These are phyloP conservation scores for Trichoderma sp. DNA, from an alignment of 2,329 filamentous ascomycete species.

Conservation along the genomic window DNA sequence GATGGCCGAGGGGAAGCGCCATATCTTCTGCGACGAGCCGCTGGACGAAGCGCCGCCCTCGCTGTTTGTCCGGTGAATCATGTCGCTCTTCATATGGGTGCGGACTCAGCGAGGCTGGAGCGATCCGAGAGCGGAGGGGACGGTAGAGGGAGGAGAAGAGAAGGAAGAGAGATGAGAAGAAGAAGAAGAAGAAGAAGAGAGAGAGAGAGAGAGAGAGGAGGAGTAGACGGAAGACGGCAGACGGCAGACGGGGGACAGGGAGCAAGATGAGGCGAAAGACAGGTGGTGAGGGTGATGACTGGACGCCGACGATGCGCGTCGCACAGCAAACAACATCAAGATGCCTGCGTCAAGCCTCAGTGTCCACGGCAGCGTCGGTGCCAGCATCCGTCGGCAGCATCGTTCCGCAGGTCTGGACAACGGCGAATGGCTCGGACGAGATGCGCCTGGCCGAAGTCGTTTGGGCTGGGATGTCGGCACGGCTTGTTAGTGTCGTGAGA, in stretches of 20 bases:
- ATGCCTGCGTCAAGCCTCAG: conserved; percentile 20
- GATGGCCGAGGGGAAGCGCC: conserved; percentile 25
- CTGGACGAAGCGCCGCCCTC: conserved; percentile 26
- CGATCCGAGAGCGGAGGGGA: neutral
- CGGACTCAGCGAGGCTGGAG: neutral
- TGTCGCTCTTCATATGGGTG: conserved; percentile 17
- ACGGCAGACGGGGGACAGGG: neutral
- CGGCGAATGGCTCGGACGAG: neutral
- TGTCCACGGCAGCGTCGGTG: conserved; percentile 20
- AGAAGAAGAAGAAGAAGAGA: neutral
- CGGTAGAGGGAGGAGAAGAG: neutral
- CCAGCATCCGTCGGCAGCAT: conserved; percentile 21
- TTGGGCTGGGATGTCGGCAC: neutral
- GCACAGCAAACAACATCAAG: neutral
- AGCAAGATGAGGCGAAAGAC: neutral
- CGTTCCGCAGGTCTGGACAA: neutral
- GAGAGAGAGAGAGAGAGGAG: neutral
- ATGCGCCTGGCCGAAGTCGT: too few species aligned
- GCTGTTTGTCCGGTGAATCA: conserved; percentile 33
- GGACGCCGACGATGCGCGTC: neutral
- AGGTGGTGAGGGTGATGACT: neutral
- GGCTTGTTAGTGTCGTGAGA: neutral
- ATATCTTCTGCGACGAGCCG: conserved; percentile 23
- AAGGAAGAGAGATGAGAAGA: neutral
- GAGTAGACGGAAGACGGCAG: neutral